Evolutionary conservation across 495 filamentous ascomycete genomes (phyloP), one percentile per base, ranked within the genome.

Genomic region (Hypoxylon perforatum): DNA sequence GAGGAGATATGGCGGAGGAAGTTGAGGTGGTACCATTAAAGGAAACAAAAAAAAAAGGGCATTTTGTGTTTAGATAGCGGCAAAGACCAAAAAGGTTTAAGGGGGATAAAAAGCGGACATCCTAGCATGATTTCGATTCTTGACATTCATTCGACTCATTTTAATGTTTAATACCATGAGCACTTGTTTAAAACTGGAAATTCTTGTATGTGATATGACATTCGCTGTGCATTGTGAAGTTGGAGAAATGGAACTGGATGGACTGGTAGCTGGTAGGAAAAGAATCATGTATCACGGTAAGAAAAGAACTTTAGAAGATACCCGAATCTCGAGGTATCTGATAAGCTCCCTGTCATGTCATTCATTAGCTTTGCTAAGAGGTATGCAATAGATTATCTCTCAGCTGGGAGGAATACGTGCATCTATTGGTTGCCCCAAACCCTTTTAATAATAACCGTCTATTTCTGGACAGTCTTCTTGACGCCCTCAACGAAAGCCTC

Each of bases 401-500:
- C 48, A 47, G 39, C 30, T n/a, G 23, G 22, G 21, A 54, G 21
- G 12, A 19, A 8, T 18, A 33, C 47, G 12, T 51, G 50, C 39
- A 15, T 44, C 44, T 51, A 39, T 51, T 14, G 25, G 17, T 19
- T 42, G 17, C 30, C 19, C 18, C n/a, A 1, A 36, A 46, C 12
- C 1, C 41, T 15, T 17, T 11, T 14, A 35, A 41, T 21, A 25
- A 15, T 10, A 21, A n/a, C 25, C 12, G n/a, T 9, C 61, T 53
- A 61, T 75, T 57, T 79, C 74, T 91, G 82, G 6, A 95, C 88
- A 30, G 87, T 87, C 79, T 85, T 87, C 82, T 90, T 93, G 25
- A 97, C 86, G 10, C 94, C 96, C 57, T 92, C 85, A 30, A 99
- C 81, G 78, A 98, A 99, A 8, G 90, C 91, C 77, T 96, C 90